A percentile compares a stretch with the other conserved stretches of the same genome.
Evolutionary conservation across 805 yeast species (phyloP).

Genomic region (Myxozyma udenii): DNA sequence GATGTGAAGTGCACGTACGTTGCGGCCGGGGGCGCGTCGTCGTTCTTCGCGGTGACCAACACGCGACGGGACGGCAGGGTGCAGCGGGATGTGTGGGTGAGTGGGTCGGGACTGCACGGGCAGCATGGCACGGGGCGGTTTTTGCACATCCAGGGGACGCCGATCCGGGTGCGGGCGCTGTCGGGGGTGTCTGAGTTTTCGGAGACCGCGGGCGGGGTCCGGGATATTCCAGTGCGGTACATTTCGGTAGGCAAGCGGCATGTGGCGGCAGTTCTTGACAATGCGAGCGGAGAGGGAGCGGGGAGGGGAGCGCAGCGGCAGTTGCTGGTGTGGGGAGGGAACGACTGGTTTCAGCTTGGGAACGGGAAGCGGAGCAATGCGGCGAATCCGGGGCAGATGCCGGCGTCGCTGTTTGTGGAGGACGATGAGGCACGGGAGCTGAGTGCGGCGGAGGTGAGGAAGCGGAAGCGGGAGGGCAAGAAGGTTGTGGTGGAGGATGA

Average conservation of each 20-base stretch:
- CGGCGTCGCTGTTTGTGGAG: not conserved
- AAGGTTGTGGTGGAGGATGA: not conserved
- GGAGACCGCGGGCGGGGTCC: conserved; percentile 45
- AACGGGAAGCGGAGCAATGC: conserved; percentile 68
- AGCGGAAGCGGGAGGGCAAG: not conserved
- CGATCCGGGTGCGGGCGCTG: conserved; percentile 55
- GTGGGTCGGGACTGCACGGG: conserved; percentile 85
- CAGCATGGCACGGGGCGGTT: conserved; percentile 78
- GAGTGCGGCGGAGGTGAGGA: not conserved
- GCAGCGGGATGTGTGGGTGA: conserved; percentile 48
- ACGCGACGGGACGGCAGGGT: conserved; percentile 26
- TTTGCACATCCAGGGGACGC: conserved; percentile 68
- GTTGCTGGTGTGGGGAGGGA: conserved; percentile 66
- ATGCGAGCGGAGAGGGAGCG: conserved; percentile 35
- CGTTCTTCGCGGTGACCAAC: conserved; percentile 44
- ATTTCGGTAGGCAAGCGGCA: conserved; percentile 69
- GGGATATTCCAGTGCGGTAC: conserved; percentile 48
- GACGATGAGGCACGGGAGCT: not conserved
- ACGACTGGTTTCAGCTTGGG: conserved; percentile 79
- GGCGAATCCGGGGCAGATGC: conserved; percentile 45
- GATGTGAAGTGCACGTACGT: conserved; percentile 46
- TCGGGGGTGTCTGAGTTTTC: conserved; percentile 39
- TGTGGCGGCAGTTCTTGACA: conserved; percentile 54
- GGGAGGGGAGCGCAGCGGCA: too few relatives aligned
- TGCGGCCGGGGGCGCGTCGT: conserved; percentile 68